Conservation (phyloP, 1,139 yeast genomes). For the Pichia sp. region DNA sequence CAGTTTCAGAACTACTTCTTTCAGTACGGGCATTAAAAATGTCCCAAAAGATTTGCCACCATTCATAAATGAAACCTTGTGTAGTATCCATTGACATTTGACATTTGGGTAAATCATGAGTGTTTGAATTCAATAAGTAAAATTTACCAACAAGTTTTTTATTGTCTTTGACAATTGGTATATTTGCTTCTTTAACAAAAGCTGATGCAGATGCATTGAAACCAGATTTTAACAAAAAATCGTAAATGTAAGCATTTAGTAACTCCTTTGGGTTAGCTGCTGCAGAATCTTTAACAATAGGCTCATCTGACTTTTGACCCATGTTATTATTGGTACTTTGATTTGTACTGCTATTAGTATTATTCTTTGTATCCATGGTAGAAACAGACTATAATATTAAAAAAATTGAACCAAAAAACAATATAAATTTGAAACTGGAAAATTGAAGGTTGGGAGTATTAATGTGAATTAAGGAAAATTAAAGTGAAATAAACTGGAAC, state of each 20-base stretch:
- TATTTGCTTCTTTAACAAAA: conserved; percentile 52
- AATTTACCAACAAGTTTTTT: conserved; percentile 11
- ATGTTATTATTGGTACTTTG: neutral
- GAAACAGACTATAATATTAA: neutral
- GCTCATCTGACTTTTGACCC: conserved; percentile 8
- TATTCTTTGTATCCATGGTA: neutral
- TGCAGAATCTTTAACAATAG: conserved; percentile 37
- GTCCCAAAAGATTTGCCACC: conserved; percentile 99
- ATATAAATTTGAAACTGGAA: neutral
- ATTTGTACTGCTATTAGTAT: neutral
- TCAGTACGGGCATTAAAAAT: conserved; percentile 76
- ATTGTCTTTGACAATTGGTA: conserved; percentile 29
- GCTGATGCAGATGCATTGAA: conserved; percentile 65
- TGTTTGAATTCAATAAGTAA: neutral
- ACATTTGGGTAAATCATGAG: conserved; percentile 37
- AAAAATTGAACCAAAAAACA: neutral
- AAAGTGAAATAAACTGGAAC: too few relatives aligned
- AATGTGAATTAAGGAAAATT: too few relatives aligned
- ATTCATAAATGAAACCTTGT: conserved; percentile 79
- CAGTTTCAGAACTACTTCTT: conserved; percentile 53
- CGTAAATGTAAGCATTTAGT: conserved; percentile 80
- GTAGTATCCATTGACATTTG: conserved; percentile 69
- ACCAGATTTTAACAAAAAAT: conserved; percentile 71
- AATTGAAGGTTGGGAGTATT: neutral
- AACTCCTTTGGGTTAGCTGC: conserved; percentile 59